Base-by-base conservation (phyloP, 2,329 filamentous ascomycete genomes). In the Colletotrichum destructivum region DNA sequence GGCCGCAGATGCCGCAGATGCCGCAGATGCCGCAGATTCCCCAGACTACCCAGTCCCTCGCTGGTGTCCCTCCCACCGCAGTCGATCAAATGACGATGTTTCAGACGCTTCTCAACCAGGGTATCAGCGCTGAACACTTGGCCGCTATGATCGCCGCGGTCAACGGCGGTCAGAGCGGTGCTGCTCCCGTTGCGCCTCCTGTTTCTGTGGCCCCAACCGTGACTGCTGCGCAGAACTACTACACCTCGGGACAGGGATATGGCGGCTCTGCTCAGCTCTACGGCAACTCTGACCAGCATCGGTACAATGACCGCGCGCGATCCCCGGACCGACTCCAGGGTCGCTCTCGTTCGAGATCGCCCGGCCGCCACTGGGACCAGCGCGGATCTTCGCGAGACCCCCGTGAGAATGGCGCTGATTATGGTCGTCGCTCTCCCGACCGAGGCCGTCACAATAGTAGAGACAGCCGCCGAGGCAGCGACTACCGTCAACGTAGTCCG, bases 401-500 rank as follows among this genome's bases (percentile, higher is more conserved):
- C 76, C 84, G 85, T 79, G 85, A 89, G 77, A 94, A 93, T 76
- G 93, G 92, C 82, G 92, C 90, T 72, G 90, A 92, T 65, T 96
- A 94, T 82, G 91, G 93, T 72, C 91, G 89, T 72, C 90, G 92
- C 78, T 92, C 91, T 21, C 89, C 90, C 46, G 88, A 88, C 68
- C 87, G 88, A 75, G 88, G 88, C 70, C 87, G 87, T 62, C 86
- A 86, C 69, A 89, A 90, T 74, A 87, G 87, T 52, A 81, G 84
- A 76, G 86, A 78, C 74, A 82, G 87, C 64, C 87, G 88, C 51
- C 87, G 90, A 72, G 88, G 86, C 71, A 84, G 87, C 66, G 91
- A 95, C 49, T 98, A 97, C 83, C 93, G 96, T 75, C 95, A 98
- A 80, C 94, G 96, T 78, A 97, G 93, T 78, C 95, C 95, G 56